Percentiles rank a stretch among this genome's conserved stretches.
Conservation (phyloP, 257 asterid genomes). For the Nicotiana paniculata region DNA sequence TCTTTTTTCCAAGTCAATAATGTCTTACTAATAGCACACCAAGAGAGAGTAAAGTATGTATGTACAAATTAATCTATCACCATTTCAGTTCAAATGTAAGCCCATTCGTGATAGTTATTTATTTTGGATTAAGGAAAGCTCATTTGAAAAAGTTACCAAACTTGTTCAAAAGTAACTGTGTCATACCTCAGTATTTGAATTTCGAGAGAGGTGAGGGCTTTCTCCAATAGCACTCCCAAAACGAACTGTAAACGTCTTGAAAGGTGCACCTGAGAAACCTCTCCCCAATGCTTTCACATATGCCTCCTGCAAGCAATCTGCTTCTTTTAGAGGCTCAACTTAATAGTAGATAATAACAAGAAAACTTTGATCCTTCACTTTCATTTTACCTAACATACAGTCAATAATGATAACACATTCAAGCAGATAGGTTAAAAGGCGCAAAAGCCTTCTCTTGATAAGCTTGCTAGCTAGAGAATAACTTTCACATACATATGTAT, state of each 20-base stretch:
- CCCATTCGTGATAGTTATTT: too few relatives aligned
- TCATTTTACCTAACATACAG: background rate
- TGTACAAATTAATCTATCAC: background rate
- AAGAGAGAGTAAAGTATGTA: too few relatives aligned
- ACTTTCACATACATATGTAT: background rate
- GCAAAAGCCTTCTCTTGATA: background rate
- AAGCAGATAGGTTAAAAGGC: background rate
- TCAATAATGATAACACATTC: background rate
- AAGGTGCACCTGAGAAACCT: constrained; percentile 87
- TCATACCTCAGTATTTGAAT: constrained; percentile 38
- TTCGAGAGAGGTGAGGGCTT: constrained; percentile 7
- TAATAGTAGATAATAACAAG: background rate
- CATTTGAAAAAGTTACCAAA: background rate
- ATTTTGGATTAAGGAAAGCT: background rate
- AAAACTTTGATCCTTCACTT: background rate
- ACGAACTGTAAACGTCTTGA: constrained; percentile 61
- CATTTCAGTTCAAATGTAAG: background rate
- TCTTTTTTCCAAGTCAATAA: background rate
- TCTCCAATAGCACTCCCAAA: constrained; percentile 17
- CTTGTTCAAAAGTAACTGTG: background rate
- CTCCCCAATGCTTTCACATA: constrained; percentile 85
- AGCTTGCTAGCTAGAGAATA: background rate
- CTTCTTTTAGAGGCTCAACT: background rate
- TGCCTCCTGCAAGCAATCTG: constrained; percentile 62
- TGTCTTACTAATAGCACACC: background rate